Evolutionary conservation across 2,329 filamentous ascomycete genomes (phyloP), one percentile per base, ranked within the genome.

Genomic region (Xylariaceae sp.): DNA sequence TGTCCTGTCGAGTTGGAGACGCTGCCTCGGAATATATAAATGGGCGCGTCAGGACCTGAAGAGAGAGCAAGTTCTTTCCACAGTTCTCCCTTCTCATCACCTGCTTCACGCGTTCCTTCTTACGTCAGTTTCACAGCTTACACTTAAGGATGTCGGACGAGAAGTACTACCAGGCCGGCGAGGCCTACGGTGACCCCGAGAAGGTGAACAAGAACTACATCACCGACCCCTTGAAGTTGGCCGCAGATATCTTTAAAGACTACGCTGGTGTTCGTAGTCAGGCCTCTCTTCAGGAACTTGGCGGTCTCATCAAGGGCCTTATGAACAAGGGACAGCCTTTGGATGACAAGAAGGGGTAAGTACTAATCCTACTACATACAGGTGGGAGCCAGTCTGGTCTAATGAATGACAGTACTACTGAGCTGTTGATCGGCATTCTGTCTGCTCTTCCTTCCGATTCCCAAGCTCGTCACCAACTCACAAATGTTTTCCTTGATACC

Each of bases 331-430:
- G 82, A 2, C 74, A 82, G 48, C 78, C 78, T 6, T 72, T 83
- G 13, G 77, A 89, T 66, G 86, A 89, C 67, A 86, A 82, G 68
- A 78, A 75, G 52, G 71, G 72, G 73, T 75, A 65, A 68, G 68
- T 37, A 8, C 1, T 7, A 18, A 42, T 8, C 2, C 8, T n/a
- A 8, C 15, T 7, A 42, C 11, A 42, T 39, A 13, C 10, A 18
- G n/a, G 0, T 11, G 1, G 47, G 56, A 37, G 47, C 9, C 5
- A 44, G 11, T 8, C 11, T 0, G 1, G 37, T 44, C 67, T 71
- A 60, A 72, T 56, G 42, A 34, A 42, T 13, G 45, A 34, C 51
- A 77, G 75, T 18, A 75, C 73, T 7, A 76, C 75, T 23, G 75
- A 77, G 60, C 62, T 73, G 15, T 64, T 76, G 51, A 77, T 77